These are phyloP conservation scores for Grigorovia humatica DNA, from an alignment of 805 yeast species.

Conservation along the genomic window DNA sequence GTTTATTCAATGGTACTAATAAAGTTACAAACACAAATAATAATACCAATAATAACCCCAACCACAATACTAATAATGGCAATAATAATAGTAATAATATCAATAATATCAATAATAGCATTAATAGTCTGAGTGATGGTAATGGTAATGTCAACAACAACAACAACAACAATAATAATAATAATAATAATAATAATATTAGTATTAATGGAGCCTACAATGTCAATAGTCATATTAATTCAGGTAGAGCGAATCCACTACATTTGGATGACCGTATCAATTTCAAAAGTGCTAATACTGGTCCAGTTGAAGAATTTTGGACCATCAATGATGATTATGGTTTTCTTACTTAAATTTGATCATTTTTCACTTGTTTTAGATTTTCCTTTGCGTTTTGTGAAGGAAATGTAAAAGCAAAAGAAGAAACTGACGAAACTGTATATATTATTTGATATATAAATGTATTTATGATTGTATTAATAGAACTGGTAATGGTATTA, in stretches of 20 bases:
- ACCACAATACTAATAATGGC: not conserved
- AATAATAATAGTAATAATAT: not conserved
- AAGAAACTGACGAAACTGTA: too few species aligned
- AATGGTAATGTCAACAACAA: not conserved
- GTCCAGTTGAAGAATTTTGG: conserved; percentile 38
- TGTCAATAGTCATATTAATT: not conserved
- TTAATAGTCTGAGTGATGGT: not conserved
- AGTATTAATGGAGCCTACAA: not conserved
- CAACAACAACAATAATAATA: not conserved
- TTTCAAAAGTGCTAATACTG: not conserved
- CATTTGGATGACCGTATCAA: not conserved
- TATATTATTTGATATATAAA: not conserved
- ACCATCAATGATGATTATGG: conserved; percentile 37
- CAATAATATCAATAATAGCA: conserved; percentile 1
- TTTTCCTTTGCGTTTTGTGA: too few species aligned
- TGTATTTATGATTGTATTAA: not conserved
- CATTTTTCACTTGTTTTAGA: too few species aligned
- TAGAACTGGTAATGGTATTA: too few species aligned
- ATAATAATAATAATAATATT: not conserved
- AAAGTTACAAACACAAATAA: not conserved
- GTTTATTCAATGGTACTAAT: too few species aligned
- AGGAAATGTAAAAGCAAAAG: too few species aligned
- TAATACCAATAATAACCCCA: not conserved
- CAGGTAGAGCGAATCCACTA: not conserved
- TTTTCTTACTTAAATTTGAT: conserved; percentile 29